Evolutionary conservation across 192 early-diverging fungal genomes (phyloP).

Genomic region (Powellomyces hirtus): DNA sequence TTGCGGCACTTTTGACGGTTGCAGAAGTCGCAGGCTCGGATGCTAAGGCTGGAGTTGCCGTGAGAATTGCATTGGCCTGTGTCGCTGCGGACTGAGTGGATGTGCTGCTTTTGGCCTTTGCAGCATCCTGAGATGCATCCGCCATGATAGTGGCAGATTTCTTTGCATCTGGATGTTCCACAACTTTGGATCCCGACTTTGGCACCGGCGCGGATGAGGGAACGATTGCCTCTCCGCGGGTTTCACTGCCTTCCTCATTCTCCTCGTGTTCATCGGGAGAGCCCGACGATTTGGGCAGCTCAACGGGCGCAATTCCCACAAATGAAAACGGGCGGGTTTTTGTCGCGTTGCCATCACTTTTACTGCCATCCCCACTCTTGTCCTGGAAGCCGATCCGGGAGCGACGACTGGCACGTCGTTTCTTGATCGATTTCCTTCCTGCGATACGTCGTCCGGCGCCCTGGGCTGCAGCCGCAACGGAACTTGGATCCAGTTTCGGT

Average conservation of each 20-base stretch:
- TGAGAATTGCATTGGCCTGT: no score
- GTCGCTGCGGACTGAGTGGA: no score
- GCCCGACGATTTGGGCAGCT: background rate
- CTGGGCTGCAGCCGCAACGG: background rate
- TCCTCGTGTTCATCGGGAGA: background rate
- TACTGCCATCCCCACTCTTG: background rate
- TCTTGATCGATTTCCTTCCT: constrained; percentile 4
- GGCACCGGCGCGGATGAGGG: background rate
- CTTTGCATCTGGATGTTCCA: background rate
- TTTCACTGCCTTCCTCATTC: background rate
- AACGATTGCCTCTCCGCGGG: background rate
- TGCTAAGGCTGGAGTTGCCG: background rate
- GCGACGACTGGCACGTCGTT: background rate
- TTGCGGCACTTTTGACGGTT: background rate
- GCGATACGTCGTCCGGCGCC: background rate
- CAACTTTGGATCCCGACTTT: background rate
- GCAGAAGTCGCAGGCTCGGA: background rate
- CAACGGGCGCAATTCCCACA: background rate
- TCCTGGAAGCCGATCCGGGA: background rate
- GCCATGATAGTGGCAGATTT: no score
- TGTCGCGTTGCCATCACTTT: background rate
- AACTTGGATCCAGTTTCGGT: background rate
- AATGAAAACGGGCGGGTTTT: background rate
- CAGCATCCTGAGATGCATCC: no score
- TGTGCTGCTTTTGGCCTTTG: no score